Conservation (phyloP, 2,329 filamentous ascomycete species). For the Emmonsiellopsis sp. region DNA sequence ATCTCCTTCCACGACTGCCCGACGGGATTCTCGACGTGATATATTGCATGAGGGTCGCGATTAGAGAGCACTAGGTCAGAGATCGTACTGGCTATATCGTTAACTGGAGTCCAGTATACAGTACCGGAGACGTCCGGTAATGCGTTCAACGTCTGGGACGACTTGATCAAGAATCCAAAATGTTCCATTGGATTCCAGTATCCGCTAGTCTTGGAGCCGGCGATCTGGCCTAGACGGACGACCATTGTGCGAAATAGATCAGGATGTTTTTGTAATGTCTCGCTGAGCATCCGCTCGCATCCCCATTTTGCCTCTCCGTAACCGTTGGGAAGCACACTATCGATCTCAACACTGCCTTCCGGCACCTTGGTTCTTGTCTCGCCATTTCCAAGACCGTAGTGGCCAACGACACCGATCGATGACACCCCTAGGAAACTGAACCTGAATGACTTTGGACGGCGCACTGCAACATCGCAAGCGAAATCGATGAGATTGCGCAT, state of each 20-base stretch:
- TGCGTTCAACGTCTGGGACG: conserved; percentile 35
- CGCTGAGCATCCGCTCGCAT: conserved; percentile 42
- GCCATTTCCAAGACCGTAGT: conserved; percentile 18
- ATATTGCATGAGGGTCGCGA: conserved; percentile 22
- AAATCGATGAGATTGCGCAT: conserved; percentile 43
- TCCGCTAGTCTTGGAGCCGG: conserved; percentile 40
- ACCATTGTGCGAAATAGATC: conserved; percentile 34
- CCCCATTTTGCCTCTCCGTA: conserved; percentile 46
- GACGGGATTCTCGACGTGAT: conserved; percentile 39
- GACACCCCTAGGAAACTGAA: conserved; percentile 34
- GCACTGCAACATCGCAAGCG: conserved; percentile 24
- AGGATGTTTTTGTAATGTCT: conserved; percentile 37
- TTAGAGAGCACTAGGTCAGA: conserved; percentile 24
- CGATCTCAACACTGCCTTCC: conserved; percentile 34
- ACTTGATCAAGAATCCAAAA: conserved; percentile 42
- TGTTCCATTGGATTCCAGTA: conserved; percentile 49
- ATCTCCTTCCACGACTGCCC: conserved; percentile 33
- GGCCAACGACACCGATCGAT: conserved; percentile 32
- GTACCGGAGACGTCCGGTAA: conserved; percentile 34
- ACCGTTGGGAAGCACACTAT: conserved; percentile 35
- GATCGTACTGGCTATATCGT: conserved; percentile 28
- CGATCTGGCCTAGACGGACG: conserved; percentile 44
- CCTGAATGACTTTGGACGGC: conserved; percentile 9
- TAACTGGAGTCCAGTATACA: conserved; percentile 40
- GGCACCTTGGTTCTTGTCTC: conserved; percentile 24